Evolutionary conservation across 805 yeast genomes (phyloP), one percentile per base, ranked within the genome.

Genomic region (Candida broadrunensis): DNA sequence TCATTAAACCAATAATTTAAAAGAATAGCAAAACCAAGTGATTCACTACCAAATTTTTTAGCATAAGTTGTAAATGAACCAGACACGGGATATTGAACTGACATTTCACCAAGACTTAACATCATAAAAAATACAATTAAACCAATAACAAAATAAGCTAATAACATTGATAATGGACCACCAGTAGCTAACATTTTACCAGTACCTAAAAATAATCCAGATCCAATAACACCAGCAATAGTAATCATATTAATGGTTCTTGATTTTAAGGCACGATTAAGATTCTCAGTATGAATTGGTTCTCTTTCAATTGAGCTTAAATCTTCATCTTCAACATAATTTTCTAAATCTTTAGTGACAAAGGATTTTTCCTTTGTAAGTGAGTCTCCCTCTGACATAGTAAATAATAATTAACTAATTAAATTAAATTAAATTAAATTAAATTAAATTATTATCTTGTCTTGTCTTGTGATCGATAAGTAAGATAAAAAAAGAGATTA

Each of bases 81-180:
- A 2, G 78, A 71, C 19, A 71, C 73, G 3, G 85, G 84, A 58
- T 68, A 63, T 39, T 61, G 70, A 1, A 81, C 72, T 3, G 78
- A 60, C 81, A 78, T 77, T 50, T 78, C 83, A 9, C 83, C 83
- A 33, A 79, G 61, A 27, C 73, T 58, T 34, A 75, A 59, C 75
- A 78, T 73, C 9, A 80, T 79, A 46, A 72, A 55, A 47, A 73
- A 78, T 3, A 78, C 80, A 39, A 78, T 63, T 9, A 64, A 49
- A 14, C 70, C 72, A 20, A 65, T 66, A 15, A 67, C 54, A 17
- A 57, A 38, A 50, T 67, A 66, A 39, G 65, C 54, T 23, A 68
- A 45, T 26, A 67, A 54, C 42, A 67, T 48, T 12, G 63, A 51
- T 14, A 57, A 46, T n/a, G 65, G 69, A 26, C 70, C 70, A 20